Conservation (phyloP, 2,329 filamentous ascomycete genomes). For the Colletotrichum kahawae region DNA sequence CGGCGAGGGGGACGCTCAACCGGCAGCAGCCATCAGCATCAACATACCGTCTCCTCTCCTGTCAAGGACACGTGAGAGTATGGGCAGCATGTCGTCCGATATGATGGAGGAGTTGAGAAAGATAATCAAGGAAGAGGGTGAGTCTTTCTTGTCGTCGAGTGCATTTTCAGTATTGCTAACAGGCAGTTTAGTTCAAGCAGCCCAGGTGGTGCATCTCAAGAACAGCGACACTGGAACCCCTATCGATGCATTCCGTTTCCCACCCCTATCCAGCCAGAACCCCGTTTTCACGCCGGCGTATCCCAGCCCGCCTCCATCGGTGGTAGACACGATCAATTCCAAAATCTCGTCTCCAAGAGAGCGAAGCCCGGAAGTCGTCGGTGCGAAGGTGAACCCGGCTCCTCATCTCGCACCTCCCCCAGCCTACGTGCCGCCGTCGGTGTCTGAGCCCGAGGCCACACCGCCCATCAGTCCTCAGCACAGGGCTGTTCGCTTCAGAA, state of each 20-base stretch:
- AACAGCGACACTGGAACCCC: not conserved
- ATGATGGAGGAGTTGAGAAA: slow-evolving; percentile 25
- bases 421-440: not conserved
- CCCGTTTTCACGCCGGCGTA: not conserved
- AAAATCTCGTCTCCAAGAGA: slow-evolving; percentile 1
- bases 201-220: slow-evolving; percentile 4
- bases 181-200: not conserved
- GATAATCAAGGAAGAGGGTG: slow-evolving; percentile 27
- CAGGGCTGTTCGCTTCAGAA: slow-evolving; percentile 11
- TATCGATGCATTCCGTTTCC: not conserved
- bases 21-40: not conserved
- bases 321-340: not conserved
- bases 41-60: not conserved
- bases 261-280: not conserved
- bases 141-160: not conserved
- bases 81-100: slow-evolving; percentile 18
- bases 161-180: not conserved
- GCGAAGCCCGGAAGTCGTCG: not conserved
- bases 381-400: not conserved
- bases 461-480: not conserved
- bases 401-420: not conserved
- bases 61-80: not conserved
- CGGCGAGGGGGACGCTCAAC: not conserved
- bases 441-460: not conserved
- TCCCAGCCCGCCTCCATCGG: not conserved